These are phyloP conservation scores for Priceomyces fermenticarens DNA, from an alignment of 805 yeast species.

Conservation along the genomic window DNA sequence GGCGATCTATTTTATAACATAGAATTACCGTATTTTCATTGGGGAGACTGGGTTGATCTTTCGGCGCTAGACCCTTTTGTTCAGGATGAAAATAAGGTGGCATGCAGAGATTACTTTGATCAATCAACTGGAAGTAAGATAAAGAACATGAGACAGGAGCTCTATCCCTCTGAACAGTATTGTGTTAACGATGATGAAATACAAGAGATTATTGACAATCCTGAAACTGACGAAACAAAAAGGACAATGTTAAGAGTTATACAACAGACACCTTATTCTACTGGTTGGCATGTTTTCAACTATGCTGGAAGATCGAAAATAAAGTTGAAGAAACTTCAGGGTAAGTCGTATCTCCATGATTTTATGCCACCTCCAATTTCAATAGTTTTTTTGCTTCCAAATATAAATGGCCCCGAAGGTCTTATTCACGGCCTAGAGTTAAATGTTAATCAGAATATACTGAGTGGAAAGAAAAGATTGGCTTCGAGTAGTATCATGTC, in stretches of 20 bases:
- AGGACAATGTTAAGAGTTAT: constrained; percentile 5
- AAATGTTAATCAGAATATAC: constrained; percentile 15
- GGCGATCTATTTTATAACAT: constrained; percentile 5
- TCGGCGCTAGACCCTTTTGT: constrained; percentile 16
- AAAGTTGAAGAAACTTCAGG: constrained; percentile 26
- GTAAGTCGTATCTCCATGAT: constrained; percentile 38
- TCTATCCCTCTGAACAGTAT: constrained; percentile 12
- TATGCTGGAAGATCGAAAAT: constrained; percentile 30
- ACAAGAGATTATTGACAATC: constrained; percentile 7
- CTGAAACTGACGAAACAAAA: constrained; percentile 3
- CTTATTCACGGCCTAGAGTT: constrained; percentile 8
- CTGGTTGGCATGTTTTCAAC: constrained; percentile 40
- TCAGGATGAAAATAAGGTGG: constrained; percentile 10
- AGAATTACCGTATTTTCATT: constrained; percentile 24
- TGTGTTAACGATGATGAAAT: constrained; percentile 26
- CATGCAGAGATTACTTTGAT: constrained; percentile 18
- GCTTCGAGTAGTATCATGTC: constrained; percentile 8
- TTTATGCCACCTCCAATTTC: constrained; percentile 39
- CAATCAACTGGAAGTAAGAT: constrained; percentile 8
- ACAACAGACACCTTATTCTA: constrained; percentile 9
- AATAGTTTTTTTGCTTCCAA: constrained; percentile 27
- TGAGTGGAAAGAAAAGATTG: constrained; percentile 6
- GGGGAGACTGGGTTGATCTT: constrained; percentile 31
- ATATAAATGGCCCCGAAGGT: not conserved
- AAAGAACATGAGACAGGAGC: constrained; percentile 11